A percentile compares a stretch with the other conserved stretches of the same genome.
Conservation (phyloP, 1,284 basidiomycete genomes). For the Afroboletus lepidellus region DNA sequence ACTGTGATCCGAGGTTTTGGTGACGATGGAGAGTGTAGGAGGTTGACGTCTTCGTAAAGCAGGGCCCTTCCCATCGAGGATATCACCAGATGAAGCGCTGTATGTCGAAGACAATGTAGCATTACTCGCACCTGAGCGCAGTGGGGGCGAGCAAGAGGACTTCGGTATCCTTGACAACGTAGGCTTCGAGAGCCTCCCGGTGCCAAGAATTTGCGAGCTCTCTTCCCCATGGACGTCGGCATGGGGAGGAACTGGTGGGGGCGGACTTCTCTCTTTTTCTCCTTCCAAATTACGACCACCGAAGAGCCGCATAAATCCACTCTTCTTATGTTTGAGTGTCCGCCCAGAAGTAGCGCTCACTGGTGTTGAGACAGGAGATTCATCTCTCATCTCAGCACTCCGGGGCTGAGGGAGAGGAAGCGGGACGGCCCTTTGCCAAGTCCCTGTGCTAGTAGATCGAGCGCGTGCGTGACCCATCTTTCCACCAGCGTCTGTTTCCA, state of each 20-base stretch:
- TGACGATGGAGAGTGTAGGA: conserved; percentile 47
- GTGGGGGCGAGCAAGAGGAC: conserved; percentile 31
- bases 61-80: conserved; percentile 10
- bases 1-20: conserved; percentile 20
- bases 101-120: conserved; percentile 6
- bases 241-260: conserved; percentile 56
- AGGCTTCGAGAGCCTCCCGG: conserved; percentile 27
- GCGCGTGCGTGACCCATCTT: conserved; percentile 39
- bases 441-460: conserved; percentile 61
- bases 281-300: conserved; percentile 46
- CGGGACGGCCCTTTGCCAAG: conserved; percentile 47
- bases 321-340: conserved; percentile 67
- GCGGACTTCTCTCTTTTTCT: conserved; percentile 41
- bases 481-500: conserved; percentile 21
- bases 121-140: conserved; percentile 10
- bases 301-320: conserved; percentile 79
- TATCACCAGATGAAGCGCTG: conserved; percentile 10
- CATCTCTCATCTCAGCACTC: conserved; percentile 42
- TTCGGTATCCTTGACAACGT: conserved; percentile 43
- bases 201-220: conserved; percentile 27
- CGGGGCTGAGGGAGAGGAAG: conserved; percentile 39
- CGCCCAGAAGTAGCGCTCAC: conserved; percentile 38
- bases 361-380: conserved; percentile 26
- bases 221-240: conserved; percentile 39
- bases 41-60: conserved; percentile 37